Conservation (phyloP, 1,284 basidiomycete genomes). For the Spongispora temasekensis region DNA sequence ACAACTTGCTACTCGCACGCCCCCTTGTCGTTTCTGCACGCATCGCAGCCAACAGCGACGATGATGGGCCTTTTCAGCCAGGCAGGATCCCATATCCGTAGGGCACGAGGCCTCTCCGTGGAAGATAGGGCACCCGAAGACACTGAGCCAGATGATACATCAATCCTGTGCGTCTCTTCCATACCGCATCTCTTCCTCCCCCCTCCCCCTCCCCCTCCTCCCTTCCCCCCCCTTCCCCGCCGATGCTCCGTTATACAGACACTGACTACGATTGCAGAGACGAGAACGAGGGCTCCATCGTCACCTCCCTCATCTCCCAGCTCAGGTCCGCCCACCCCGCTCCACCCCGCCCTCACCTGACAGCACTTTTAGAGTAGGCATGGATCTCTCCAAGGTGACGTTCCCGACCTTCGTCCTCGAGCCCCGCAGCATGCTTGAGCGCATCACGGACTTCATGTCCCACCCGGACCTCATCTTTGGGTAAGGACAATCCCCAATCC, state of each 20-base stretch:
- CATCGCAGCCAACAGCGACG: constrained; percentile 25
- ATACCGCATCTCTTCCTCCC: constrained; percentile 2
- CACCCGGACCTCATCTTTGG: constrained; percentile 98
- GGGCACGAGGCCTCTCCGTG: constrained; percentile 57
- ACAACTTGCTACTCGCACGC: too few relatives aligned
- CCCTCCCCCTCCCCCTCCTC: constrained; percentile 26
- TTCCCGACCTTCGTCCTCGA: constrained; percentile 95
- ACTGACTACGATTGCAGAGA: constrained; percentile 47
- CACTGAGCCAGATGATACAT: constrained; percentile 81
- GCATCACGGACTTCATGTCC: constrained; percentile 98
- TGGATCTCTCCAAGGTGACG: constrained; percentile 95
- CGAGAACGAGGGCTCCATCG: constrained; percentile 81
- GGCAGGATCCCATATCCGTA: constrained; percentile 63
- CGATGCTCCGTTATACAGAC: constrained; percentile 31
- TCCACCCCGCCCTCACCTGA: constrained; percentile 4
- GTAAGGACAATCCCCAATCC: constrained; percentile 47
- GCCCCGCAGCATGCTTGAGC: constrained; percentile 90
- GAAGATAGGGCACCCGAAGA: constrained; percentile 74
- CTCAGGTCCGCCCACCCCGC: constrained; percentile 55
- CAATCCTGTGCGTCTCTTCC: constrained; percentile 64
- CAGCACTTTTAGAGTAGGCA: constrained; percentile 68
- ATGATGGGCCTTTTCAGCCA: constrained; percentile 81
- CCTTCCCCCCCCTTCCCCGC: not conserved
- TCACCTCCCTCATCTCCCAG: constrained; percentile 80
- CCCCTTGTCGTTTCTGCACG: constrained; percentile 4